Conservation (phyloP, 306 rosid species). For the Rosa multiflora region DNA sequence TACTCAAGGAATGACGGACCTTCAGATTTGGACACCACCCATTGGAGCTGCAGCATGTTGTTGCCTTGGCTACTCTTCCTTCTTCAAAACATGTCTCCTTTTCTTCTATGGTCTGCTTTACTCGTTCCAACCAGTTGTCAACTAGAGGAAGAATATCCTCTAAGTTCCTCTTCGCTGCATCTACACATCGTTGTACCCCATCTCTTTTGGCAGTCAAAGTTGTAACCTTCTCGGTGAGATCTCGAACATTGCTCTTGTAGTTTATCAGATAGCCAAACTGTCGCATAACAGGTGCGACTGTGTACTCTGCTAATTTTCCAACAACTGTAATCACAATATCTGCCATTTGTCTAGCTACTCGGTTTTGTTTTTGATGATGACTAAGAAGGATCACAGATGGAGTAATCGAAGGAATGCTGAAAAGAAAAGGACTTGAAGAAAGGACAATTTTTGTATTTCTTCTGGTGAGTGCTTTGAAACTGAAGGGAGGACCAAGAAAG, state of each 20-base stretch:
- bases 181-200: neutral
- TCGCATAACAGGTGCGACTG: neutral
- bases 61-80: no score
- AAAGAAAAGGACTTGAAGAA: neutral
- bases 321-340: neutral
- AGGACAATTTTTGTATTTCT: neutral
- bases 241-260: neutral
- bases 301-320: neutral
- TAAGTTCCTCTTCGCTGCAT: neutral
- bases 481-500: no score
- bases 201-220: neutral
- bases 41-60: no score
- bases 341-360: neutral
- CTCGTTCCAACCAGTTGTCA: neutral
- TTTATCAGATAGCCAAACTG: neutral
- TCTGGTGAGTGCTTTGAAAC: no score
- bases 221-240: neutral
- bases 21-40: no score
- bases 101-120: neutral
- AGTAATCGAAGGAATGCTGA: no score
- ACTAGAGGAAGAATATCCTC: neutral
- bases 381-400: no score
- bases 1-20: neutral
- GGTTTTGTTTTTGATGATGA: no score
- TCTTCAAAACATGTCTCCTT: neutral